Conservation (phyloP, 768 basidiomycete genomes). For the Lactarius vividus region DNA sequence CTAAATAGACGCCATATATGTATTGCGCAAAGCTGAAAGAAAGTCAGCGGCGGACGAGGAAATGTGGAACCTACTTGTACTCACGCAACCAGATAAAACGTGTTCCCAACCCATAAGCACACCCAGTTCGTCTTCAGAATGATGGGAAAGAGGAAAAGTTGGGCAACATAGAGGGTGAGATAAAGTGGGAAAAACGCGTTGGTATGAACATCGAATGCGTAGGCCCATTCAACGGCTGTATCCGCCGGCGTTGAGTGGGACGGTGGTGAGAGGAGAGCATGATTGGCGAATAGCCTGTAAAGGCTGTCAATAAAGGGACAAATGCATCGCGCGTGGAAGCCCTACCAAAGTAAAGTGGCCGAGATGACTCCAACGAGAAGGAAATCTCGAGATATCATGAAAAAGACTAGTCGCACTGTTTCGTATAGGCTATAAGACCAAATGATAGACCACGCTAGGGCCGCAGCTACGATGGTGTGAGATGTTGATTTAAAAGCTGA, state of each 20-base stretch:
- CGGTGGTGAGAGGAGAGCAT: conserved; percentile 64
- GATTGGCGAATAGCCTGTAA: conserved; percentile 67
- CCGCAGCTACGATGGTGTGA: conserved; percentile 53
- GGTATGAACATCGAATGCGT: conserved; percentile 95
- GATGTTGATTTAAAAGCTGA: neutral
- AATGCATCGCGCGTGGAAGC: neutral
- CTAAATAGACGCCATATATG: conserved; percentile 86
- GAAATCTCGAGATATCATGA: conserved; percentile 90
- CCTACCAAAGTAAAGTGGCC: conserved; percentile 76
- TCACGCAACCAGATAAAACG: conserved; percentile 84
- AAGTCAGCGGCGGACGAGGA: neutral
- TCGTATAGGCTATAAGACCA: conserved; percentile 62
- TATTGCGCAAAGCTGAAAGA: conserved; percentile 78
- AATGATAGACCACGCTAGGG: conserved; percentile 81
- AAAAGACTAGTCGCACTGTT: conserved; percentile 60
- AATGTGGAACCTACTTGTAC: conserved; percentile 30
- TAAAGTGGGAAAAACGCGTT: conserved; percentile 96
- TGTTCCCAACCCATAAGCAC: conserved; percentile 92
- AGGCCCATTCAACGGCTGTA: conserved; percentile 83
- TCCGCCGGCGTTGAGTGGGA: conserved; percentile 70
- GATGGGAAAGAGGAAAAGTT: conserved; percentile 82
- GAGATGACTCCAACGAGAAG: conserved; percentile 71
- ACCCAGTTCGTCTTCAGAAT: conserved; percentile 87
- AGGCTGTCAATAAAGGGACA: conserved; percentile 24
- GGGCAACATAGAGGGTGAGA: conserved; percentile 84